Base-by-base conservation (phyloP, 2,329 filamentous ascomycete species). In the Cadophora luteo-olivacea region DNA sequence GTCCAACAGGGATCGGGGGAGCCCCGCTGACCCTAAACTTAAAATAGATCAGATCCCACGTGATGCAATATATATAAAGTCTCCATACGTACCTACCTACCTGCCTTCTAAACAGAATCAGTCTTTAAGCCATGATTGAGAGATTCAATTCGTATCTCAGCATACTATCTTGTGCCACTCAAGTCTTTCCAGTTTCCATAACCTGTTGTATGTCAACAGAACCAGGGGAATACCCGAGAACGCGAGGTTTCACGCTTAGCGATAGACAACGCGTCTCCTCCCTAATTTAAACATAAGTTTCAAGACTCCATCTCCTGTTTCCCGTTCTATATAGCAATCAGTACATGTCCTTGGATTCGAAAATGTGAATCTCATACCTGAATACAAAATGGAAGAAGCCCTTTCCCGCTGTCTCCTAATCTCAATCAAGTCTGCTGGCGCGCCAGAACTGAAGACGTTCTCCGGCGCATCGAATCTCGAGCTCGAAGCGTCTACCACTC, bases 1-100 rank as follows among this genome's bases (percentile, higher is more conserved):
- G 57, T 60, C 57, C 57, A 60, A 22, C 57, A 60, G 29, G 57
- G 57, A 60, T 60, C 36, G 33, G 55, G 33, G 32, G 11, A 11
- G 11, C 14, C 33, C 55, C 54, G 14, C 54, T 24, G 33, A 24
- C 9, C 55, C 32, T 38, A 58, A 9, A 22, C 32, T 24, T 14
- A 58, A 58, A 22, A 24, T 38, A 38, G n/a, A 38, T 38, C 36
- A 38, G 36, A 38, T 14, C 32, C 5, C 54, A 57, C 54, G 32
- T 57, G 54, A 57, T 22, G 5, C 6, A 19, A 3, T 29, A 29
- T 29, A 29, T 5, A 29, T 29, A 5, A 29, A 29, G 5, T 29
- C 3, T 29, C 29, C 3, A 29, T 29, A 29, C 29, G 29, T 29
- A 29, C 29, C 29, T 29, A 5, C 29, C 29, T 29, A 29, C 29